These are phyloP conservation scores for Coemansia sp. DNA, from an alignment of 192 early-diverging fungal species.

Conservation along the genomic window DNA sequence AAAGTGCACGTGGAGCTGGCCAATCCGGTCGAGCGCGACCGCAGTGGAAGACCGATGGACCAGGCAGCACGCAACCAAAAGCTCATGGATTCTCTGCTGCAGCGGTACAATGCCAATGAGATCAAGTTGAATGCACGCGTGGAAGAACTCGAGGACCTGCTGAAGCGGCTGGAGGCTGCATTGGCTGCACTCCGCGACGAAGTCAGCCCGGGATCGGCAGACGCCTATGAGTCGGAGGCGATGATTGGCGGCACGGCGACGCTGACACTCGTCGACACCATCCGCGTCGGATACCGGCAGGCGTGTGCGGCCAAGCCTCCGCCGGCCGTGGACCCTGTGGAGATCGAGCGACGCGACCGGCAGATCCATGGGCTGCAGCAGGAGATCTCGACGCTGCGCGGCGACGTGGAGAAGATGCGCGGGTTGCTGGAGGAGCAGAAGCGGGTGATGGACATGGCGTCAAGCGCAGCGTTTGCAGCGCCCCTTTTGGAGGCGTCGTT, in stretches of 20 bases:
- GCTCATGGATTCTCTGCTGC: conserved; percentile 37
- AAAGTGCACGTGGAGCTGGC: conserved; percentile 35
- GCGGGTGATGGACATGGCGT: conserved; percentile 29
- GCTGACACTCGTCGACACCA: conserved; percentile 38
- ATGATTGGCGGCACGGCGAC: conserved; percentile 23
- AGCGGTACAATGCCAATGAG: conserved; percentile 35
- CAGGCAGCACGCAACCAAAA: conserved; percentile 9
- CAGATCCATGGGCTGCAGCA: conserved; percentile 54
- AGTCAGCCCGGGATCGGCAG: background rate
- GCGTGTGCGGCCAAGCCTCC: conserved; percentile 15
- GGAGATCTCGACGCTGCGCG: conserved; percentile 23
- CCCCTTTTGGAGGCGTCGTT: conserved; percentile 33
- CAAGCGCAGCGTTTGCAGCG: conserved; percentile 10
- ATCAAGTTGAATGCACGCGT: conserved; percentile 6
- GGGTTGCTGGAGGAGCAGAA: conserved; percentile 40
- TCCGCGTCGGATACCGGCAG: conserved; percentile 10
- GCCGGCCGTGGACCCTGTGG: conserved; percentile 11
- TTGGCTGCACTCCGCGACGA: conserved; percentile 9
- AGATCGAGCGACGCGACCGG: conserved; percentile 56
- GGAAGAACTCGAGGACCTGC: conserved; percentile 25
- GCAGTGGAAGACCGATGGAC: conserved; percentile 27
- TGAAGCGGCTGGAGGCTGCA: conserved; percentile 15
- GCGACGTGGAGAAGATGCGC: conserved; percentile 28
- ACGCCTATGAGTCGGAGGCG: background rate
- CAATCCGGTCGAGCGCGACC: conserved; percentile 35